Evolutionary conservation across 2,329 filamentous ascomycete species (phyloP), one percentile per base, ranked within the genome.

Genomic region (Coniella lustricola): DNA sequence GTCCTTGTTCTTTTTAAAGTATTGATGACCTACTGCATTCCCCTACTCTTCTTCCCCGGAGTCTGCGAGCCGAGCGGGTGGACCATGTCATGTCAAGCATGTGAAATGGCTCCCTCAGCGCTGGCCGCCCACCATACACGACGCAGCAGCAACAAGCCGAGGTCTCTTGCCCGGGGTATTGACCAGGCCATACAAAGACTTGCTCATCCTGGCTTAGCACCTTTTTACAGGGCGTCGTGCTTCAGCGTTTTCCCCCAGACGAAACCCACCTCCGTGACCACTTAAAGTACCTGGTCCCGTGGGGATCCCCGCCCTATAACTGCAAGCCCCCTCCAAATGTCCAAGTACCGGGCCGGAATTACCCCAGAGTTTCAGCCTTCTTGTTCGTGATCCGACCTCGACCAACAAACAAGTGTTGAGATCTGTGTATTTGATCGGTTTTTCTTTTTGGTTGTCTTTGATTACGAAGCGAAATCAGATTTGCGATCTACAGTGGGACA

Each of bases 101-200:
- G 49, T 51, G 49, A 51, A 51, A 38, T 45, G 44, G 22, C 40
- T 16, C 5, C 7, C 33, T 7, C 16, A 40, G 41, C n/a, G n/a
- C n/a, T n/a, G n/a, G n/a, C n/a, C n/a, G n/a, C n/a, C n/a, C n/a
- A n/a, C n/a, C n/a, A n/a, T n/a, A n/a, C n/a, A n/a, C n/a, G n/a
- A n/a, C n/a, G n/a, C n/a, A n/a, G n/a, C n/a, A n/a, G 32, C 45
- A 34, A 33, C 44, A 51, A 41, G 41, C 49, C 49, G 49, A 51
- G 49, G 49, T 38, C n/a, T 44, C 45, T 42, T 25, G n/a, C n/a
- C 40, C 25, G 32, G 31, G 29, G 31, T n/a, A n/a, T n/a, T n/a
- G 40, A 4, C 33, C 25, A 35, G 33, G 7, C 33, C 33, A 14
- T 7, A 16, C 33, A 14, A 35, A 29, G 44, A 40, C 34, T 21